Percentiles rank a stretch among this genome's conserved stretches.
Conservation (phyloP, 345 rosid species). For the Hevea brasiliensis region DNA sequence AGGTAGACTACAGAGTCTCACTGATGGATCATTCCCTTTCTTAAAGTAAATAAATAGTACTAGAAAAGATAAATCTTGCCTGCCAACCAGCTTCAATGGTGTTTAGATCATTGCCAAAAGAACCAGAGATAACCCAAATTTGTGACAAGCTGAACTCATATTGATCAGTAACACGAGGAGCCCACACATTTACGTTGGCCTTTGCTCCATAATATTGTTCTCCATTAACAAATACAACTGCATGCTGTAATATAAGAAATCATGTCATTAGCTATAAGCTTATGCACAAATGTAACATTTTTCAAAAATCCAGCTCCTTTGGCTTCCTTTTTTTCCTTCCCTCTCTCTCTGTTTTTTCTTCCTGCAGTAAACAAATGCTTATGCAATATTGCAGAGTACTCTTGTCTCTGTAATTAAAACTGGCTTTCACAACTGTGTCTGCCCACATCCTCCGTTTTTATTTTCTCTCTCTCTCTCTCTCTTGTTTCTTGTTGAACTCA, state of each 20-base stretch:
- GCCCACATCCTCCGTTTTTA: not conserved
- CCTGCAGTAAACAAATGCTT: conserved; percentile 10
- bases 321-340: not conserved
- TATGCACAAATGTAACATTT: not conserved
- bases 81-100: conserved; percentile 45
- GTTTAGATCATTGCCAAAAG: conserved; percentile 36
- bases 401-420: not conserved
- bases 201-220: conserved; percentile 40
- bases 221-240: conserved; percentile 37
- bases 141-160: conserved; percentile 38
- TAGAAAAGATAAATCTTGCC: conserved; percentile 13
- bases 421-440: not conserved
- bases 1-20: no score
- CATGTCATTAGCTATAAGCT: not conserved
- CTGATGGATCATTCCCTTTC: no score
- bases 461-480: not conserved
- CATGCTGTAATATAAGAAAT: conserved; percentile 25
- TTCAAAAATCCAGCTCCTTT: no score
- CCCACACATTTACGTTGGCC: conserved; percentile 37
- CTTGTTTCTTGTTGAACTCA: not conserved
- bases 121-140: conserved; percentile 39
- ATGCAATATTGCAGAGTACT: conserved; percentile 1
- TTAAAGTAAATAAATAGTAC: no score
- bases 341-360: not conserved
- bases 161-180: conserved; percentile 25